Evolutionary conservation across 352 stramenopile genomes (phyloP), one percentile per base, ranked within the genome.

Genomic region (Phytophthora cryptogea): DNA sequence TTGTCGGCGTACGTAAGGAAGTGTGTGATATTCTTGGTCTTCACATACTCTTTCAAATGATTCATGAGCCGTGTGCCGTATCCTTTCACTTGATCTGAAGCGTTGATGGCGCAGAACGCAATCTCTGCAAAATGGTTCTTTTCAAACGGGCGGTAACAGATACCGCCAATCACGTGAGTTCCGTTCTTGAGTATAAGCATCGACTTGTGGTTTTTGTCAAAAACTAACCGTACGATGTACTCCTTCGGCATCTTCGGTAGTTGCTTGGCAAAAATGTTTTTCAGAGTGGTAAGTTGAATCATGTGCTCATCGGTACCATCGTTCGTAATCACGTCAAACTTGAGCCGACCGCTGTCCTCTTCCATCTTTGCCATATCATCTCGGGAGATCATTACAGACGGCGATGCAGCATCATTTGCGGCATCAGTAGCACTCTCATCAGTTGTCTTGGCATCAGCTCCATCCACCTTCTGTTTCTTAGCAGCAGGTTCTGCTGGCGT

Each of bases 1-100:
- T 99, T 99, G 70, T 99, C 97, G 5, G 97, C 97, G 66, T 99
- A 99, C 20, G 97, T 99, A 39, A 99, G 95, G 62, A 99, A 99
- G 68, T 99, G 74, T 46, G 85, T 95, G 41, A 97, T 92, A 2
- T 79, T 78, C 51, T 95, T 86, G 8, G 68, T 86, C 59, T 98
- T 97, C 14, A 97, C 95, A 62, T 97, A 96, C 68, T 98, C 89
- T 74, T 99, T 99, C 31, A 99, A 59, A 58, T 99, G 89, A 80
- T 99, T 99, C 98, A 99, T 99, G 39, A 99, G 63, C 11, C 96
- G 93, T 23, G 96, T 99, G 47, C 98, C 98, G 70, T 99, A 99
- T 23, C 98, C 98, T 58, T 94, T 94, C 13, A 98, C 92, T 64
- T 99, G 96, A 66, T 99, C 96, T 9, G 78, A 92, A 0, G 96